Conservation (phyloP, 192 early-diverging fungal genomes). For the Backusella tuberculispora region DNA sequence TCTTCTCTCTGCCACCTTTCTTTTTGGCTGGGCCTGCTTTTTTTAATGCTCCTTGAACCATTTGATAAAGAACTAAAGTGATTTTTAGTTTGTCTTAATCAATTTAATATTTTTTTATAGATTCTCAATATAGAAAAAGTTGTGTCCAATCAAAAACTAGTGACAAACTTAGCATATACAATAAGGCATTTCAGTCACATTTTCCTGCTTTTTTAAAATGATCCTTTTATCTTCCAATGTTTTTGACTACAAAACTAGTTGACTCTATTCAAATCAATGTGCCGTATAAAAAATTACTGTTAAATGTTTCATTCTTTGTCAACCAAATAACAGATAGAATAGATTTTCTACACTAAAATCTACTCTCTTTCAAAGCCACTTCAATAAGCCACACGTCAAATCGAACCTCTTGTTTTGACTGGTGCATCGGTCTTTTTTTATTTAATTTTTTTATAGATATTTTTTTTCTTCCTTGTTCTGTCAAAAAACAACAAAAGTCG, state of each 20-base stretch:
- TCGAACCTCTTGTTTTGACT: background rate
- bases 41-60: slow-evolving; percentile 28
- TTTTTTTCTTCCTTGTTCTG: background rate
- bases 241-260: too few relatives aligned
- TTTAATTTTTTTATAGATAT: slow-evolving; percentile 1
- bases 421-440: background rate
- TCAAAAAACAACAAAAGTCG: background rate
- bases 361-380: background rate
- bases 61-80: background rate
- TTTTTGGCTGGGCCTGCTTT: slow-evolving; percentile 10
- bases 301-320: background rate
- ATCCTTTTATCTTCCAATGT: too few relatives aligned
- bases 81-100: background rate
- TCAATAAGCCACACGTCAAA: slow-evolving; percentile 17
- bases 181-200: slow-evolving; percentile 8
- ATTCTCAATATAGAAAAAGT: background rate
- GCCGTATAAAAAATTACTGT: too few relatives aligned
- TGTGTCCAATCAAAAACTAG: background rate
- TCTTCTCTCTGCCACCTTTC: slow-evolving; percentile 26
- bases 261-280: too few relatives aligned
- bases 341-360: background rate
- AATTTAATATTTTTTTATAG: background rate
- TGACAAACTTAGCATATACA: background rate
- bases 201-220: background rate
- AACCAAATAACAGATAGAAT: background rate